Conservation (phyloP, 2,329 filamentous ascomycete genomes). For the Fusarium sp. region DNA sequence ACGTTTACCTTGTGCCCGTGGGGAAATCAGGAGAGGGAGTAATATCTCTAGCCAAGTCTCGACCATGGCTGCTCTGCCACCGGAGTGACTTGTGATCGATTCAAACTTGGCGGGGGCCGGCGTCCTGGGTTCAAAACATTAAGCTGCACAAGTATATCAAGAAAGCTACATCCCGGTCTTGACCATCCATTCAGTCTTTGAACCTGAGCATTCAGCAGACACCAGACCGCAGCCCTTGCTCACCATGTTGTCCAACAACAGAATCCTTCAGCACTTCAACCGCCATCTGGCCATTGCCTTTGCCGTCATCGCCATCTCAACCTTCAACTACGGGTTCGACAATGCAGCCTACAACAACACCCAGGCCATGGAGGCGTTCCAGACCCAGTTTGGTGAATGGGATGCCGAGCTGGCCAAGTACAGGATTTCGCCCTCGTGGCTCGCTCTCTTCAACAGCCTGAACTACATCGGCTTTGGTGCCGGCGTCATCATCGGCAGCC, state of each 20-base stretch:
- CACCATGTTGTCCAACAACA: slow-evolving; percentile 15
- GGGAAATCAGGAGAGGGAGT: slow-evolving; percentile 9
- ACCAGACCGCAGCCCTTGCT: not conserved
- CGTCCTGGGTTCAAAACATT: not conserved
- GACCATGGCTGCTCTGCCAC: not conserved
- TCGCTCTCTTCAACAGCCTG: slow-evolving; percentile 49
- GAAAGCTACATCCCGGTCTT: not conserved
- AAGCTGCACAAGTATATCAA: not conserved
- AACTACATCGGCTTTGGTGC: slow-evolving; percentile 48
- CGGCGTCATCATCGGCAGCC: slow-evolving; percentile 37
- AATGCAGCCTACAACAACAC: slow-evolving; percentile 49
- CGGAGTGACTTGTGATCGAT: not conserved
- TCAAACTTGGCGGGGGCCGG: not conserved
- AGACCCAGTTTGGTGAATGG: slow-evolving; percentile 46
- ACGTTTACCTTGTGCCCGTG: not conserved
- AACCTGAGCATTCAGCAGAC: not conserved
- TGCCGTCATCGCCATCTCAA: slow-evolving; percentile 48
- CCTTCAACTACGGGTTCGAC: slow-evolving; percentile 53
- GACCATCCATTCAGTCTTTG: too few relatives aligned
- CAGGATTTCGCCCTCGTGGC: slow-evolving; percentile 43
- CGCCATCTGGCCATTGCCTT: slow-evolving; percentile 18
- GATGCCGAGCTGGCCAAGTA: slow-evolving; percentile 40
- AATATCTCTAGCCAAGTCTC: not conserved
- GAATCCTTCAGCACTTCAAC: slow-evolving; percentile 36
- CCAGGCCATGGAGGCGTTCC: slow-evolving; percentile 50